These are phyloP conservation scores for Xylariaceae sp. DNA, from an alignment of 2,329 filamentous ascomycete genomes.

Conservation along the genomic window DNA sequence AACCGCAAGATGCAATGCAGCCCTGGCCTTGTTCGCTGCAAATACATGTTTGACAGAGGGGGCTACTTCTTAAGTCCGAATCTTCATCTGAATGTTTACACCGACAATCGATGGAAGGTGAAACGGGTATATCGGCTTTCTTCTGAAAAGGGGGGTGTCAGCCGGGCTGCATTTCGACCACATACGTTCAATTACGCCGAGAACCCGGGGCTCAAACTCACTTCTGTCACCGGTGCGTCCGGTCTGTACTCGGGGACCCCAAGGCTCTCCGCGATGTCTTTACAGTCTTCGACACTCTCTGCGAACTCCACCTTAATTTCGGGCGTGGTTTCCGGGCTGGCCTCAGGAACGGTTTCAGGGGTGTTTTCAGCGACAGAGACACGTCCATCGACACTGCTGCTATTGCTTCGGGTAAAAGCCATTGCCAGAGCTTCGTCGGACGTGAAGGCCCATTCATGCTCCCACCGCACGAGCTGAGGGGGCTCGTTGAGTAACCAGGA, in stretches of 20 bases:
- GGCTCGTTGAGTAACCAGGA: conserved; percentile 19
- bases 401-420: conserved; percentile 7
- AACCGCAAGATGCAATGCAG: conserved; percentile 20
- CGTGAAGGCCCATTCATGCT: conserved; percentile 18
- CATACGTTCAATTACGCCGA: background rate
- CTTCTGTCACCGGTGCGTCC: conserved; percentile 19
- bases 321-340: conserved; percentile 12
- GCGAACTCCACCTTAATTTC: conserved; percentile 14
- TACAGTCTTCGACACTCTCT: conserved; percentile 12
- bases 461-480: conserved; percentile 17
- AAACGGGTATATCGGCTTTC: conserved; percentile 7
- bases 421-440: conserved; percentile 10
- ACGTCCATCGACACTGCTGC: conserved; percentile 14
- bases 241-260: conserved; percentile 12
- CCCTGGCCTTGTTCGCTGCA: conserved; percentile 20
- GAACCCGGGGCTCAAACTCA: conserved; percentile 6
- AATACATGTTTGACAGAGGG: conserved; percentile 15
- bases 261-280: conserved; percentile 11
- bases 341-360: conserved; percentile 13
- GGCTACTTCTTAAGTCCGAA: conserved; percentile 2
- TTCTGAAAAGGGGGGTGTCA: conserved; percentile 9
- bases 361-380: conserved; percentile 17
- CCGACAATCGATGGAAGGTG: conserved; percentile 7
- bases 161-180: background rate
- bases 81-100: conserved; percentile 9